phyloP scores from a whole-genome alignment of 768 basidiomycete genomes.

The Pluteus cervinus region DNA sequence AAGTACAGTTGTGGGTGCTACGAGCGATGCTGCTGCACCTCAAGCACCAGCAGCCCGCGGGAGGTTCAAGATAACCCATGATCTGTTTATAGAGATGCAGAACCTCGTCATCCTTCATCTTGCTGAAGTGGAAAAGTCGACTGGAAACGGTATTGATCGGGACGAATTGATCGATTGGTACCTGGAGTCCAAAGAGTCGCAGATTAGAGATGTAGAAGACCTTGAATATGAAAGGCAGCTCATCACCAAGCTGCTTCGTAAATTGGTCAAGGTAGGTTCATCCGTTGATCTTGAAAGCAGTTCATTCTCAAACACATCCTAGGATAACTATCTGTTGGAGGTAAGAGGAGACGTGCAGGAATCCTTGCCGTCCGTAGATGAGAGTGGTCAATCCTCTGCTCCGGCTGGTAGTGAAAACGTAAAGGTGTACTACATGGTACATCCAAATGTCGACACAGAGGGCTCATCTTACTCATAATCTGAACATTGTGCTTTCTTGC shows the following conservation, averaged over 20 bases:
- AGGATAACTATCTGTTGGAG: slow-evolving; percentile 86
- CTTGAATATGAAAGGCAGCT: slow-evolving; percentile 89
- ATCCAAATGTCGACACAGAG: slow-evolving; percentile 80
- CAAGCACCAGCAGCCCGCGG: slow-evolving; percentile 50
- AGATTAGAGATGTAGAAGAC: slow-evolving; percentile 79
- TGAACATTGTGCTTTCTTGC: too few relatives aligned
- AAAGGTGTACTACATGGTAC: slow-evolving; percentile 85
- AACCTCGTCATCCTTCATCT: slow-evolving; percentile 84
- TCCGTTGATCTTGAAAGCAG: not conserved
- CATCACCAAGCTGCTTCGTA: slow-evolving; percentile 81
- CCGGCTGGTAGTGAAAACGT: slow-evolving; percentile 49
- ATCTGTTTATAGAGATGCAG: slow-evolving; percentile 89
- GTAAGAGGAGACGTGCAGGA: slow-evolving; percentile 81
- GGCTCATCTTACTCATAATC: slow-evolving; percentile 39
- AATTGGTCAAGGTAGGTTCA: slow-evolving; percentile 77
- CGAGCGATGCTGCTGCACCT: slow-evolving; percentile 28
- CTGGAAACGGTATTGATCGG: slow-evolving; percentile 71
- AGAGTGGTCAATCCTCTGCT: slow-evolving; percentile 48
- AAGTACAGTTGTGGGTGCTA: slow-evolving; percentile 31
- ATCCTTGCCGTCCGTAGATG: slow-evolving; percentile 61
- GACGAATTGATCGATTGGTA: slow-evolving; percentile 98
- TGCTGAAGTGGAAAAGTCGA: slow-evolving; percentile 67
- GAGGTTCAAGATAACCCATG: slow-evolving; percentile 94
- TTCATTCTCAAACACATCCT: slow-evolving; percentile 9
- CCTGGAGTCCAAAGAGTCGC: slow-evolving; percentile 81